A percentile compares a stretch with the other conserved stretches of the same genome.
Conservation (phyloP, 1,284 basidiomycete species). For the Xerocomus cyaneibrunnescens region DNA sequence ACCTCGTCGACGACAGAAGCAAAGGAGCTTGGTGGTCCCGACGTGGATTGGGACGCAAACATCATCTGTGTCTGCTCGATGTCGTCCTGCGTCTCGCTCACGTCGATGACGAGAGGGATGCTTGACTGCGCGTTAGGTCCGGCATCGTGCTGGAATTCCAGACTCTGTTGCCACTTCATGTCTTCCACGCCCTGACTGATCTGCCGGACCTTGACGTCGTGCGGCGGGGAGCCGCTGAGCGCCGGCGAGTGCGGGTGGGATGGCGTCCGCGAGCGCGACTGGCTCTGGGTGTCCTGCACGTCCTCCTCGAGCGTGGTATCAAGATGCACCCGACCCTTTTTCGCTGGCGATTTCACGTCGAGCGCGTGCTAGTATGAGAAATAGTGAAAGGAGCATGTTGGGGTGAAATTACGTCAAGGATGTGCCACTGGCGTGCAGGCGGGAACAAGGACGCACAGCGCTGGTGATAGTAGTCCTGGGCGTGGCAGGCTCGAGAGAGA, state of each 20-base stretch:
- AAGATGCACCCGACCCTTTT: constrained; percentile 68
- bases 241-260: constrained; percentile 43
- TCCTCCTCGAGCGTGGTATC: constrained; percentile 63
- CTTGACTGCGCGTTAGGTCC: constrained; percentile 4
- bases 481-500: constrained; percentile 65
- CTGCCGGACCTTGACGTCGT: constrained; percentile 70
- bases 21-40: constrained; percentile 19
- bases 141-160: constrained; percentile 16
- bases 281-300: constrained; percentile 31
- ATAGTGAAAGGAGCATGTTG: constrained; percentile 10
- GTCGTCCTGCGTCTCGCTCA: constrained; percentile 12
- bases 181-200: constrained; percentile 77
- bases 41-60: constrained; percentile 10
- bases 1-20: constrained; percentile 25
- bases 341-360: constrained; percentile 56
- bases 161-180: constrained; percentile 58
- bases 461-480: constrained; percentile 47
- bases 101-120: constrained; percentile 8
- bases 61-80: constrained; percentile 17
- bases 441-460: constrained; percentile 26
- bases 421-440: constrained; percentile 12
- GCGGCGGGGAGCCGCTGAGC: constrained; percentile 59
- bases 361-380: constrained; percentile 45
- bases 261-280: constrained; percentile 41
- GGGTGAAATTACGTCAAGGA: constrained; percentile 32